phyloP scores from a whole-genome alignment of 2,329 filamentous ascomycete genomes.

The Sarocladiaceae sp. region DNA sequence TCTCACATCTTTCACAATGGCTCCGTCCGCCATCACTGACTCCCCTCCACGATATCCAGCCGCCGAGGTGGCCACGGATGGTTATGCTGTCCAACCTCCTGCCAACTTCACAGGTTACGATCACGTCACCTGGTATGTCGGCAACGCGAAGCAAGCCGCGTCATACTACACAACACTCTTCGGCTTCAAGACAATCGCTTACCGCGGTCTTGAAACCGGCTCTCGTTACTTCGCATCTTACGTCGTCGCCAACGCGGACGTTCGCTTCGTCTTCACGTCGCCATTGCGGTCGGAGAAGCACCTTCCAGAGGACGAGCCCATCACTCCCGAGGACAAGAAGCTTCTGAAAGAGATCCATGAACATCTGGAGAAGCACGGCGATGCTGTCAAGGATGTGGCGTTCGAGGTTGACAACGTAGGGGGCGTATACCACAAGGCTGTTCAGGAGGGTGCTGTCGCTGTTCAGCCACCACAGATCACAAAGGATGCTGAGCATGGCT shows the following conservation, averaged over 20 bases:
- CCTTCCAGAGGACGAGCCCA: constrained; percentile 53
- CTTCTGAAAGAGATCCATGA: constrained; percentile 69
- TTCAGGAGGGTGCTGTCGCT: constrained; percentile 55
- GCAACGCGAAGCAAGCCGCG: constrained; percentile 93
- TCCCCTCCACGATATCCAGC: constrained; percentile 39
- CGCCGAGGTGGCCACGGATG: constrained; percentile 35
- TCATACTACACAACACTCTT: constrained; percentile 83
- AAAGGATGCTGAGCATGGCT: constrained; percentile 55
- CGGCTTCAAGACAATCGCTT: constrained; percentile 77
- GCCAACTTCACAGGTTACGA: constrained; percentile 76
- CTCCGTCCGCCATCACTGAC: constrained; percentile 51
- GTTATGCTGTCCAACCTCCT: constrained; percentile 46
- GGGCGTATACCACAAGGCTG: constrained; percentile 69
- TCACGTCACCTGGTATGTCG: constrained; percentile 92
- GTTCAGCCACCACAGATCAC: constrained; percentile 53
- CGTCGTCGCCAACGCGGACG: constrained; percentile 69
- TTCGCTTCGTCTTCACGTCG: constrained; percentile 79
- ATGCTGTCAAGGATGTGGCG: constrained; percentile 90
- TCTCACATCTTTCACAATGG: constrained; percentile 37
- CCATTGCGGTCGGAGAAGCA: constrained; percentile 60
- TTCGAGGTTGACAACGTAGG: constrained; percentile 90
- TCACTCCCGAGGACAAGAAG: constrained; percentile 55
- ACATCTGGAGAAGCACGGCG: constrained; percentile 81
- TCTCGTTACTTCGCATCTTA: constrained; percentile 76
- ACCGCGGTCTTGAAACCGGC: constrained; percentile 83